A percentile compares a stretch with the other conserved stretches of the same genome.
Conservation (phyloP, 768 basidiomycete genomes). For the Suillus spraguei region DNA sequence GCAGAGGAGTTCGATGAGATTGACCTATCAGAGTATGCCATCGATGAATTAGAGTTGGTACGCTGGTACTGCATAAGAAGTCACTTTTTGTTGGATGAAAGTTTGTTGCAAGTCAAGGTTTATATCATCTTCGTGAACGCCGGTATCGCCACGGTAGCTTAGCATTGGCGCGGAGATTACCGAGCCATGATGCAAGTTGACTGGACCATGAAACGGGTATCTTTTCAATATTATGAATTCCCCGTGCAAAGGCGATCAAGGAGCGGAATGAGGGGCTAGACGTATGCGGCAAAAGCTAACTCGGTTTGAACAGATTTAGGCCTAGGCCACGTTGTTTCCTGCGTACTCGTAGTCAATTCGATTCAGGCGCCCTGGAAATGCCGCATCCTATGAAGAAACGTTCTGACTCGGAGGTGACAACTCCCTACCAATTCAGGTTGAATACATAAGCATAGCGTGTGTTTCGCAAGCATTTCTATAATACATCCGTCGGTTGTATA, state of each 20-base stretch:
- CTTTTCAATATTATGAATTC: constrained; percentile 30
- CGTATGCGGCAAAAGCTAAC: constrained; percentile 20
- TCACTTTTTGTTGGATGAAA: constrained; percentile 18
- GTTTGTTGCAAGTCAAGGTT: constrained; percentile 14
- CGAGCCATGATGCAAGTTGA: constrained; percentile 35
- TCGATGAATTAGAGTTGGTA: constrained; percentile 32
- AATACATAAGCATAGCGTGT: constrained; percentile 32
- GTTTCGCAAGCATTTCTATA: constrained; percentile 28
- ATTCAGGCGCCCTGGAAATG: constrained; percentile 22
- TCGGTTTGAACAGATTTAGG: constrained; percentile 29
- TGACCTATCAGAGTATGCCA: constrained; percentile 35
- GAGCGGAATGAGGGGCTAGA: constrained; percentile 30
- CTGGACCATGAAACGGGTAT: constrained; percentile 35
- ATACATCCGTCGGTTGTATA: constrained; percentile 20
- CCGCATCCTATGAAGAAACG: constrained; percentile 33
- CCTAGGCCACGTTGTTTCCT: constrained; percentile 35
- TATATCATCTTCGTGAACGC: constrained; percentile 31
- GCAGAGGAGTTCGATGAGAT: constrained; percentile 35
- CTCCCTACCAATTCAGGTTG: constrained; percentile 24
- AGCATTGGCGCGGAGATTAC: constrained; percentile 34
- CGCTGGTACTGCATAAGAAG: constrained; percentile 35
- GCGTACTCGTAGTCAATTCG: constrained; percentile 33
- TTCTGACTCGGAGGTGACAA: constrained; percentile 25
- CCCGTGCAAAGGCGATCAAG: constrained; percentile 35
- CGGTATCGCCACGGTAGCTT: constrained; percentile 25